Evolutionary conservation across 2,329 filamentous ascomycete species (phyloP), one percentile per base, ranked within the genome.

Genomic region (Malbranchea zuffiana): DNA sequence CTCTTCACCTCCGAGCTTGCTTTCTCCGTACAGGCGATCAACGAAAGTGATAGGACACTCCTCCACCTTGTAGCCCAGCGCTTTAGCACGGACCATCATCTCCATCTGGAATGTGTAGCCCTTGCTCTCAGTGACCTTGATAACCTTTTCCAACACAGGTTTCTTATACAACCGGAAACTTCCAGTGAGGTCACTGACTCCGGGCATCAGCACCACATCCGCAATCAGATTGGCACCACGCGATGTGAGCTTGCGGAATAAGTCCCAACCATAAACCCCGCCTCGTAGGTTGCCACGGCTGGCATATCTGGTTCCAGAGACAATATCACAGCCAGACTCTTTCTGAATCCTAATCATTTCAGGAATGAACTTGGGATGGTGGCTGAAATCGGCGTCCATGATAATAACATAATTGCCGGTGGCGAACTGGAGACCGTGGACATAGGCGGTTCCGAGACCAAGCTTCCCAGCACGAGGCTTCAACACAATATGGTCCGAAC

Each of bases 61-160:
- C 11, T 83, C 84, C 20, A 98, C 88, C 24, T 79, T 82, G 67
- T 76, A 93, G 1, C 90, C 88, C 83, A 95, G 87, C 11, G 82
- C 83, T 75, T 95, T 95, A 21, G 90, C 90, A 44, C 87, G 74
- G 6, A 96, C 88, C 80, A 95, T 96, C 78, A 98, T 82, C 72
- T 95, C 88, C 90, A 98, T 98, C 75, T 98, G 90, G 71, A 98
- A 98, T 26, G 82, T 88, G 61, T 96, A 98, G 2, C 90, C 90
- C 67, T 96, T 94, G 59, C 84, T 90, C 71, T 95, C 81, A 6
- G 86, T 95, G 62, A 74, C 84, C 54, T 72, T 69, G 52, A 98
- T 95, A 41, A 93, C 85, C 69, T 84, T 87, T 61, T 93, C 75
- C 54, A 98, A 63, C 44, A 94, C 84, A 42, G 70, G 67, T 66